These are phyloP conservation scores for Trebouxia sp. DNA, from an alignment of 139 green algal species.

Conservation along the genomic window DNA sequence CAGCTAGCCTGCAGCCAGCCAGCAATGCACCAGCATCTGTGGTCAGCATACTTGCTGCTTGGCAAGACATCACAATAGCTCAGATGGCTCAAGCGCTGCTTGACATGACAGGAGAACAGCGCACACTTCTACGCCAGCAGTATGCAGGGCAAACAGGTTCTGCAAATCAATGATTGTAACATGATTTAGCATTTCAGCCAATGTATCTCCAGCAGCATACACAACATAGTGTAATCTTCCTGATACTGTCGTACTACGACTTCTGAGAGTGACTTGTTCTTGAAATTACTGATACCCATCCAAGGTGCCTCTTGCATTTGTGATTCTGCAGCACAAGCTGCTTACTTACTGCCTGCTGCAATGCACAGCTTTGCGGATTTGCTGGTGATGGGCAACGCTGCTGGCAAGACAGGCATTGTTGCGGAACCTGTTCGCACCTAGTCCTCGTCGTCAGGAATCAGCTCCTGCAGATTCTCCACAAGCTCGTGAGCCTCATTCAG, in stretches of 20 bases:
- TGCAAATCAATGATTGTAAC: no score
- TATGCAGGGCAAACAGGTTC: background rate
- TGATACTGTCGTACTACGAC: no score
- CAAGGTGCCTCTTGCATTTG: no score
- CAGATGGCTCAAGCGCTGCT: background rate
- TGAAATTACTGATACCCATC: no score
- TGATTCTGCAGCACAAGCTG: background rate
- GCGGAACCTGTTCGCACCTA: background rate
- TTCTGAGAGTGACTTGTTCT: no score
- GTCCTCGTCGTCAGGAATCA: constrained; percentile 6
- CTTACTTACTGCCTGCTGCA: background rate
- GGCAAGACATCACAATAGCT: background rate
- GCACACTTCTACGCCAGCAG: background rate
- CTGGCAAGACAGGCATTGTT: background rate
- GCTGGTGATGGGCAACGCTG: background rate
- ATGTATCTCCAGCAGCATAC: no score
- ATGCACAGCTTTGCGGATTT: background rate
- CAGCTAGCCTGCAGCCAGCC: no score
- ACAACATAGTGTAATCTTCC: no score
- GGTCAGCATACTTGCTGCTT: background rate
- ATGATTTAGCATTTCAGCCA: no score
- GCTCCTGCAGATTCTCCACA: background rate
- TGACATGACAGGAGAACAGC: background rate
- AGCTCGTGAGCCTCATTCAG: constrained; percentile 21
- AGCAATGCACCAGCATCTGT: no score